These are phyloP conservation scores for Pythium aquatile DNA, from an alignment of 352 stramenopile species.

Conservation along the genomic window DNA sequence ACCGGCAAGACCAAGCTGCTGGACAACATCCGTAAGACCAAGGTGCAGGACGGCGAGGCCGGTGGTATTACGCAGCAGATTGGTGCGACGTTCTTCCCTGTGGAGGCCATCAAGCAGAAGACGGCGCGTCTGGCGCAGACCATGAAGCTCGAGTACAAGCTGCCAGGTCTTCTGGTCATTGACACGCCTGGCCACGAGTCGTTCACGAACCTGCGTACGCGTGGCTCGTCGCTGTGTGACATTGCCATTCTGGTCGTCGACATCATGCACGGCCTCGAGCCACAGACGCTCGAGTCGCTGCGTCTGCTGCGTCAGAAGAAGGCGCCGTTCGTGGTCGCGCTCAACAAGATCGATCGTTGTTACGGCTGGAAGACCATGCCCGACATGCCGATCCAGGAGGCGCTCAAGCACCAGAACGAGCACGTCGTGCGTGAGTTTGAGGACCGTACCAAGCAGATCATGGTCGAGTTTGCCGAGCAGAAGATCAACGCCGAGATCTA, in stretches of 20 bases:
- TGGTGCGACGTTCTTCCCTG: constrained; percentile 94
- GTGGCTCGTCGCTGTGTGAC: constrained; percentile 97
- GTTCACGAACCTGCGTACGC: constrained; percentile 98
- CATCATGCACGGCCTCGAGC: constrained; percentile 99
- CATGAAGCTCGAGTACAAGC: constrained; percentile 85
- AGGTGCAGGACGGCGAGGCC: constrained; percentile 93
- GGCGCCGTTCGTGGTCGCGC: constrained; percentile 97
- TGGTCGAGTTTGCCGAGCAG: constrained; percentile 95
- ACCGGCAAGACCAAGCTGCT: constrained; percentile 99
- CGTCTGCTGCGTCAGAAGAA: constrained; percentile 95
- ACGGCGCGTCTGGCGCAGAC: constrained; percentile 73
- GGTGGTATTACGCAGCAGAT: constrained; percentile 99
- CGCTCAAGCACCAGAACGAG: constrained; percentile 87
- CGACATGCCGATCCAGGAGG: constrained; percentile 94
- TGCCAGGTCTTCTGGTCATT: constrained; percentile 95
- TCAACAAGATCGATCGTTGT: constrained; percentile 99
- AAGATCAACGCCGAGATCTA: constrained; percentile 99
- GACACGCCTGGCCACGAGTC: constrained; percentile 99
- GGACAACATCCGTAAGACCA: constrained; percentile 99
- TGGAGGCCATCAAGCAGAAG: constrained; percentile 91
- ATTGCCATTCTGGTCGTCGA: constrained; percentile 99
- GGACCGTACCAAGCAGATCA: constrained; percentile 90
- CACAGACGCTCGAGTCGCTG: constrained; percentile 98
- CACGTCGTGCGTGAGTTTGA: constrained; percentile 97
- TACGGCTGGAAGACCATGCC: constrained; percentile 98